A percentile compares a stretch with the other conserved stretches of the same genome.
Conservation (phyloP, 192 early-diverging fungal species). For the Coemansia sp. region DNA sequence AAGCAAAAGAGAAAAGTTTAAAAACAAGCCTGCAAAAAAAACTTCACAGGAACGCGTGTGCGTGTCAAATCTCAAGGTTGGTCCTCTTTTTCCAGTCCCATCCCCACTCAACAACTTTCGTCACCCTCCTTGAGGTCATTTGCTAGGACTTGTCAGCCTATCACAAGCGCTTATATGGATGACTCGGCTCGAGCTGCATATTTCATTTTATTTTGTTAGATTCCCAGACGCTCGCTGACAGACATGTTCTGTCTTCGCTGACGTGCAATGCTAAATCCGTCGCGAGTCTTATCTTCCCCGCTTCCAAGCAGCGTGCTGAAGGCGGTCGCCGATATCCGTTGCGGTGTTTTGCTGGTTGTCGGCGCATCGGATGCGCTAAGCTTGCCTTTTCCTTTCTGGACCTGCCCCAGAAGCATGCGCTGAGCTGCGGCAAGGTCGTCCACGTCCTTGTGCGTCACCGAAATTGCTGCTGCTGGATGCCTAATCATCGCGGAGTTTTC, state of each 20-base stretch:
- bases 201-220: neutral
- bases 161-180: neutral
- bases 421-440: slow-evolving; percentile 43
- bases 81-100: neutral
- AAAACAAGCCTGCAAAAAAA: neutral
- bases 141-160: neutral
- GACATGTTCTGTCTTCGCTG: slow-evolving; percentile 37
- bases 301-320: neutral
- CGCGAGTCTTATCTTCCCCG: neutral
- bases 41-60: neutral
- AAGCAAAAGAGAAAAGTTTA: slow-evolving; percentile 8
- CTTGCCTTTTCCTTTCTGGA: slow-evolving; percentile 14
- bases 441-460: slow-evolving; percentile 48
- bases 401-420: slow-evolving; percentile 29
- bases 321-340: neutral
- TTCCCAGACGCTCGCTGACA: slow-evolving; percentile 31
- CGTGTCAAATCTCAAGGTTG: neutral
- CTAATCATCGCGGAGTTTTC: slow-evolving; percentile 38
- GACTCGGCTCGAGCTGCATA: neutral
- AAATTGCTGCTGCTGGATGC: slow-evolving; percentile 36
- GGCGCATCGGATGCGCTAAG: neutral
- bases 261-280: slow-evolving; percentile 19
- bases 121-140: neutral
- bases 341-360: neutral
- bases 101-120: neutral